Evolutionary conservation across 1,139 yeast species (phyloP).

Genomic region (Pichia norvegensis): DNA sequence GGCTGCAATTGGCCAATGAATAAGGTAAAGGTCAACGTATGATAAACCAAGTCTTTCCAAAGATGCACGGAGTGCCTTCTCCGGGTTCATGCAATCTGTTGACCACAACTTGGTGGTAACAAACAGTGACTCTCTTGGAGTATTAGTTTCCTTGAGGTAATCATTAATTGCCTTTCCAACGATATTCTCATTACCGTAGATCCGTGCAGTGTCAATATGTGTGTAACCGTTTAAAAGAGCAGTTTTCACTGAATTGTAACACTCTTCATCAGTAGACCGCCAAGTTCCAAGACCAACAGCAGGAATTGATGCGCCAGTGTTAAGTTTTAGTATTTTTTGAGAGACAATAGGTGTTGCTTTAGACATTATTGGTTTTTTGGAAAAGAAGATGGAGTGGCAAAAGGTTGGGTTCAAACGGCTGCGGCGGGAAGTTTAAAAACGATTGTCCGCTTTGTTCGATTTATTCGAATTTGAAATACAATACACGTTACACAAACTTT

Average conservation of each 20-base stretch:
- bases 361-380: too few relatives aligned
- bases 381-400: neutral
- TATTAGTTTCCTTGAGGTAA: conserved; percentile 31
- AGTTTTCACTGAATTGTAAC: conserved; percentile 47
- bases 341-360: neutral
- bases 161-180: conserved; percentile 43
- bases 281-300: conserved; percentile 57
- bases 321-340: neutral
- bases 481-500: neutral
- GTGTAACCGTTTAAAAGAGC: conserved; percentile 53
- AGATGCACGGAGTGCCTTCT: conserved; percentile 51
- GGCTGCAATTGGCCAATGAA: conserved; percentile 80
- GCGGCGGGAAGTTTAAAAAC: too few relatives aligned
- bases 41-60: conserved; percentile 63
- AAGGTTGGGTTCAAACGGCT: neutral
- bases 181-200: conserved; percentile 46
- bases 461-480: neutral
- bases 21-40: conserved; percentile 73
- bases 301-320: conserved; percentile 36
- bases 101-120: conserved; percentile 44
- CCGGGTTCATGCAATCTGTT: conserved; percentile 46
- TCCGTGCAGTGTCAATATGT: conserved; percentile 54
- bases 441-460: neutral
- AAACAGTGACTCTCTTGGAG: conserved; percentile 39
- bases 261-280: conserved; percentile 49